These are phyloP conservation scores for Suillus plorans DNA, from an alignment of 768 basidiomycete genomes.

Conservation along the genomic window DNA sequence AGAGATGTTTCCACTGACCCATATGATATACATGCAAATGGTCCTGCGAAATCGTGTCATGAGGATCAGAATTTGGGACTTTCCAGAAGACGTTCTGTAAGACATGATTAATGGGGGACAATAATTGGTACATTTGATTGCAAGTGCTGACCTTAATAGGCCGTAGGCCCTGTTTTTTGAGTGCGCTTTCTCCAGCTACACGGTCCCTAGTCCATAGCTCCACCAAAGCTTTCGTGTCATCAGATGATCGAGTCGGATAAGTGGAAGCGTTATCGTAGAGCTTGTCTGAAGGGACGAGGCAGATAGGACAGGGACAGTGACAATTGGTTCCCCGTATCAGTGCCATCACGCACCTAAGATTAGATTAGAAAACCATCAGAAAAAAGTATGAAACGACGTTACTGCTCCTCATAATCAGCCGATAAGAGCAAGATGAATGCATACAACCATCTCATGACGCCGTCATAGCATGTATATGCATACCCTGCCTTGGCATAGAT, in stretches of 20 bases:
- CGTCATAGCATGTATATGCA: slow-evolving; percentile 27
- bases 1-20: slow-evolving; percentile 30
- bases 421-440: slow-evolving; percentile 37
- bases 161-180: slow-evolving; percentile 16
- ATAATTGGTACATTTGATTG: too few species aligned
- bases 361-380: background rate
- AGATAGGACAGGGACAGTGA: slow-evolving; percentile 36
- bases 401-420: slow-evolving; percentile 47
- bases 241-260: slow-evolving; percentile 9
- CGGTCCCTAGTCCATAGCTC: slow-evolving; percentile 16
- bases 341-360: slow-evolving; percentile 36
- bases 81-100: slow-evolving; percentile 39
- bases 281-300: slow-evolving; percentile 30
- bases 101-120: too few species aligned
- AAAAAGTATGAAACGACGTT: slow-evolving; percentile 7
- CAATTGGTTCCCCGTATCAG: slow-evolving; percentile 29
- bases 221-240: slow-evolving; percentile 13
- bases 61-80: slow-evolving; percentile 32
- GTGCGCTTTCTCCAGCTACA: slow-evolving; percentile 14
- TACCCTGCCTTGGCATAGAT: slow-evolving; percentile 21
- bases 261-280: slow-evolving; percentile 18
- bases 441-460: slow-evolving; percentile 26
- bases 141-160: background rate
- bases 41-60: slow-evolving; percentile 37
- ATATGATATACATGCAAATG: slow-evolving; percentile 36